Percentiles rank a stretch among this genome's conserved stretches.
phyloP scores from a whole-genome alignment of 2,329 filamentous ascomycete genomes.

The Colletotrichum neosansevieriae region DNA sequence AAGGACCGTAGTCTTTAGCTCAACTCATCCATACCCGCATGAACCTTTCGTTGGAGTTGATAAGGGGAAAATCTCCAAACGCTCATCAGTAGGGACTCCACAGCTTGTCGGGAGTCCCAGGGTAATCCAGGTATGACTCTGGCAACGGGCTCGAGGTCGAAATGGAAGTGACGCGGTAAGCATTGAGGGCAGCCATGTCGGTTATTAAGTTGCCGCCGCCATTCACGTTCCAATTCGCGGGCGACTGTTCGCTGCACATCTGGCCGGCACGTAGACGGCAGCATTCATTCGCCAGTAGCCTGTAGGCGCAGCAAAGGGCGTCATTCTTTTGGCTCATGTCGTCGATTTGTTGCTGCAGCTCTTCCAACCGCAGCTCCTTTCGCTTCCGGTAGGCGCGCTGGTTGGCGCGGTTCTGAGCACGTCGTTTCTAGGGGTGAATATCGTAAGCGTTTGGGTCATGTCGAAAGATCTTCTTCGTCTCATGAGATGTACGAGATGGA shows the following conservation, averaged over 20 bases:
- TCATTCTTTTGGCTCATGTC: conserved; percentile 38
- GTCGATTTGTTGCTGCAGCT: conserved; percentile 36
- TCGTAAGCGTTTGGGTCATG: conserved; percentile 3
- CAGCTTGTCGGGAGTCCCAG: conserved; percentile 29
- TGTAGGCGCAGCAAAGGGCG: conserved; percentile 37
- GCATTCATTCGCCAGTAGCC: conserved; percentile 33
- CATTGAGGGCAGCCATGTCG: conserved; percentile 28
- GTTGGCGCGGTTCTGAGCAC: conserved; percentile 38
- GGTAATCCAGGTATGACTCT: conserved; percentile 33
- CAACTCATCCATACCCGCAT: background rate
- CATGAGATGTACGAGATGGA: background rate
- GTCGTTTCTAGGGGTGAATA: conserved; percentile 21
- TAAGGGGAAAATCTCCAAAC: no score
- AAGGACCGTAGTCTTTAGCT: background rate
- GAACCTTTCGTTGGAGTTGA: no score
- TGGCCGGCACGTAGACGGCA: conserved; percentile 23
- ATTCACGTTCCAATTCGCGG: conserved; percentile 15
- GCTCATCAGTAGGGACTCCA: conserved; percentile 27
- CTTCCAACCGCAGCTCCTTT: conserved; percentile 34
- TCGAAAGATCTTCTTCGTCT: background rate
- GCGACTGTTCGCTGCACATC: conserved; percentile 9
- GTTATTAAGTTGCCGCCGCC: conserved; percentile 5
- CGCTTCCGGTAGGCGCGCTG: conserved; percentile 38
- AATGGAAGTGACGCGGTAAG: conserved; percentile 10
- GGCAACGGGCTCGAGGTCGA: conserved; percentile 22